Evolutionary conservation across 169 alveolate genomes (phyloP).

Genomic region (Sarcocystis neurona): DNA sequence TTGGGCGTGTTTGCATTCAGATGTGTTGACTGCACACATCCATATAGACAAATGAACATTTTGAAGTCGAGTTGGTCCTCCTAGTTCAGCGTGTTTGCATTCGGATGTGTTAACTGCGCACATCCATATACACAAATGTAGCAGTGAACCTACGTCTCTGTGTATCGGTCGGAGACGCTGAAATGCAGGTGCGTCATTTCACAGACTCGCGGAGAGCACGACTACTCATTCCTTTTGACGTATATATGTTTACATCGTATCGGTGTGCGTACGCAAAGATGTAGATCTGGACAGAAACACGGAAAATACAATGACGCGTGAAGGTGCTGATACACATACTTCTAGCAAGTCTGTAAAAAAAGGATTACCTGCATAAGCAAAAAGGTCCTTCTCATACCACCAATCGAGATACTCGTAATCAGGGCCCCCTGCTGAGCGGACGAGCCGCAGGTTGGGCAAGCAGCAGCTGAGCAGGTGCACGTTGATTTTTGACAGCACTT

Average conservation of each 20-base stretch:
- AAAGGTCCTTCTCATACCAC: constrained; percentile 56
- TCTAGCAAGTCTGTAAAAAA: not conserved
- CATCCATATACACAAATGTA: no score
- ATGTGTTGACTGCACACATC: no score
- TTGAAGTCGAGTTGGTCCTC: no score
- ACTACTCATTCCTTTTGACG: not conserved
- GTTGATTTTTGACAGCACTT: constrained; percentile 15
- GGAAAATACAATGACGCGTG: not conserved
- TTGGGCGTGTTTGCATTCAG: no score
- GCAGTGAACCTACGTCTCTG: no score
- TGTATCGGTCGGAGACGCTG: no score
- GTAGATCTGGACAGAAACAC: no score
- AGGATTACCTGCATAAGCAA: constrained; percentile 38
- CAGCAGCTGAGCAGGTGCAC: constrained; percentile 40
- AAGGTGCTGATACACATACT: not conserved
- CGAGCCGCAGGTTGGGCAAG: constrained; percentile 48
- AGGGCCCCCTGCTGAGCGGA: constrained; percentile 22
- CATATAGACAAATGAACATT: no score
- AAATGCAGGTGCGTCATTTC: not conserved
- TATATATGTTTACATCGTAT: no score
- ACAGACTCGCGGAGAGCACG: not conserved
- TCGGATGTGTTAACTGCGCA: no score
- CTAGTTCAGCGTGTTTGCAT: no score
- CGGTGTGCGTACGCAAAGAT: no score
- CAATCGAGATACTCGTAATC: constrained; percentile 52